Conservation (phyloP, 108 stramenopile species). For the Nannochloropsis salina region DNA sequence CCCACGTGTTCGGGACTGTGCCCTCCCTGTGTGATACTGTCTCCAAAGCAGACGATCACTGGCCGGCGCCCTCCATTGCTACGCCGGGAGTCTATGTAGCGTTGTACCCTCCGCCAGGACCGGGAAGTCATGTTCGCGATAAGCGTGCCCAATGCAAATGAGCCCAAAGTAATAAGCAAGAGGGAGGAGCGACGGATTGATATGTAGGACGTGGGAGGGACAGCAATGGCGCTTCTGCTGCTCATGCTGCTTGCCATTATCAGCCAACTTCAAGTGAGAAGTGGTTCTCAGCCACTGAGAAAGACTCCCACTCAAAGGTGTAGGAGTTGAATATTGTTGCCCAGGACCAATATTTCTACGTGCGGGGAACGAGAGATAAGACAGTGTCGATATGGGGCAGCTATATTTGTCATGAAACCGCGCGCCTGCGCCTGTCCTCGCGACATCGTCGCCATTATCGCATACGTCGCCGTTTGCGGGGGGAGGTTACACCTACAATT, state of each 20-base stretch:
- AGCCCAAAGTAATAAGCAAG: neutral
- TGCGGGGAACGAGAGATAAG: too few species aligned
- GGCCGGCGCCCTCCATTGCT: neutral
- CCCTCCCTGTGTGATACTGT: slow-evolving; percentile 1
- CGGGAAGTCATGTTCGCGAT: neutral
- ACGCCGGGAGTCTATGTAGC: neutral
- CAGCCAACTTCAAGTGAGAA: too few species aligned
- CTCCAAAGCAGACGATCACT: neutral
- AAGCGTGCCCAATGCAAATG: neutral
- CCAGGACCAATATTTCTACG: too few species aligned
- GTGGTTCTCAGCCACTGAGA: too few species aligned
- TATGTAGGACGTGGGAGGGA: neutral
- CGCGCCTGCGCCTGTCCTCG: too few species aligned
- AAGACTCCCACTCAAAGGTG: too few species aligned
- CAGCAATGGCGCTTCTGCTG: neutral
- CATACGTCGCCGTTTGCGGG: too few species aligned
- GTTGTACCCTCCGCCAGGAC: neutral
- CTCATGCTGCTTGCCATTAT: neutral
- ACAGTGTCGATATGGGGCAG: too few species aligned
- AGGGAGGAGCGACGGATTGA: slow-evolving; percentile 6
- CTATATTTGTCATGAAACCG: too few species aligned
- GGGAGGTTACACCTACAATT: too few species aligned
- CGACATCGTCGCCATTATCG: too few species aligned
- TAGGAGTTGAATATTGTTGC: too few species aligned
- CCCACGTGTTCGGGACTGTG: neutral